Conservation (phyloP, 805 yeast genomes). For the Lipomyces chichibuensis region DNA sequence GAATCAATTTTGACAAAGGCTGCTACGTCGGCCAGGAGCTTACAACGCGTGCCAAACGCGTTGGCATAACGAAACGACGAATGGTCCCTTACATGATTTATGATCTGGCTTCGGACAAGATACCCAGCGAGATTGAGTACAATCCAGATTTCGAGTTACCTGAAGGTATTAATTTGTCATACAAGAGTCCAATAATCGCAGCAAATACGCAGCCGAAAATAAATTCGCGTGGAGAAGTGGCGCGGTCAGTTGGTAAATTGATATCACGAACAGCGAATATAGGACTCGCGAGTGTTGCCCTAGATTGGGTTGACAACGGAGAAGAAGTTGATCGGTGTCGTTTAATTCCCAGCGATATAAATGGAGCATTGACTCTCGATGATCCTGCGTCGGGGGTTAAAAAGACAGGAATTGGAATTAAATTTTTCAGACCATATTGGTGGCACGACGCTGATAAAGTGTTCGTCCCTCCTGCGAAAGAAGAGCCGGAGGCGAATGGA, state of each 20-base stretch:
- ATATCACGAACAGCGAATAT: conserved; percentile 58
- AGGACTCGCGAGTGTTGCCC: conserved; percentile 57
- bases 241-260: conserved; percentile 62
- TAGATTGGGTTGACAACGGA: conserved; percentile 31
- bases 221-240: conserved; percentile 33
- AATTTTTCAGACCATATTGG: conserved; percentile 63
- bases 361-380: conserved; percentile 11
- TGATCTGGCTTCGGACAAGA: conserved; percentile 11
- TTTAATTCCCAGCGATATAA: conserved; percentile 13
- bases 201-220: conserved; percentile 17
- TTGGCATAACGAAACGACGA: conserved; percentile 82
- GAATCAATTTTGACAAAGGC: conserved; percentile 85
- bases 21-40: conserved; percentile 97
- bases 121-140: conserved; percentile 8
- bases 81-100: conserved; percentile 66
- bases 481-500: neutral
- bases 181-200: conserved; percentile 23
- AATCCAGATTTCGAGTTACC: conserved; percentile 36
- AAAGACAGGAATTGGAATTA: conserved; percentile 16
- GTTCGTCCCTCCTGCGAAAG: neutral
- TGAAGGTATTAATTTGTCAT: conserved; percentile 3
- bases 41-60: conserved; percentile 82
- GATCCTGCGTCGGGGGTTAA: conserved; percentile 46
- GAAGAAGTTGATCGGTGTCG: conserved; percentile 14
- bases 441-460: conserved; percentile 53